Base-by-base conservation (phyloP, 2,329 filamentous ascomycete species). In the Aotearoamyces nothofagi region DNA sequence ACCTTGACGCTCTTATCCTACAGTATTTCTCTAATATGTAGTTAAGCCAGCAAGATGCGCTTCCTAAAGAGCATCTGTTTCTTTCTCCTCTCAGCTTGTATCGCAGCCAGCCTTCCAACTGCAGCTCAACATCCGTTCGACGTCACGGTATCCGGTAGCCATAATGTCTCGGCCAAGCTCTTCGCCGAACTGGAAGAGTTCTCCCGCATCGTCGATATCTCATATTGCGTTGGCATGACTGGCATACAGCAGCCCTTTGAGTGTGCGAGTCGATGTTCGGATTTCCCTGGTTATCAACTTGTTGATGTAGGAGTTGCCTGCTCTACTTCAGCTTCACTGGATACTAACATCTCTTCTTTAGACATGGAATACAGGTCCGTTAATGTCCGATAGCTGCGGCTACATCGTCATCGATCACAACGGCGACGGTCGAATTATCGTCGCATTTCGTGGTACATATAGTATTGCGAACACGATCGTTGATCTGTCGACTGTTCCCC, bases 381-480 rank as follows among this genome's bases (percentile, higher is more conserved):
- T 94, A 16, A 63, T 94, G 45, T 79, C 77, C 36, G 90, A 96
- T 53, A 92, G 81, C 41, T 94, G 84, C 52, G 90, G 90, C 35
- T 98, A 92, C 54, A 74, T 96, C 32, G 86, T 81, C 0, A 58
- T 96, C n/a, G 86, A 90, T 37, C 79, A 92, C 46, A 52, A 30
- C 10, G 34, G 26, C 14, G 34, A 17, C 2, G 39, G 40, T 3
- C 64, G 74, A 33, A 79, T 98, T 32, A 61, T 96, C 25, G 68
- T 96, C 20, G 86, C 84, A 6, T 96, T 96, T 46, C 74, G 90
- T 26, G 90, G 90, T 14, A 96, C 90, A 9, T 94, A 96, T 54
- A 93, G 84, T 40, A 66, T 98, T 43, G 69, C 83, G 30, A 93
- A 96, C 51, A 86, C 86, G 9, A 76, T 98, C 36, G 66, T 84